phyloP scores from a whole-genome alignment of 2,329 filamentous ascomycete species.

The Xylariaceae sp. region DNA sequence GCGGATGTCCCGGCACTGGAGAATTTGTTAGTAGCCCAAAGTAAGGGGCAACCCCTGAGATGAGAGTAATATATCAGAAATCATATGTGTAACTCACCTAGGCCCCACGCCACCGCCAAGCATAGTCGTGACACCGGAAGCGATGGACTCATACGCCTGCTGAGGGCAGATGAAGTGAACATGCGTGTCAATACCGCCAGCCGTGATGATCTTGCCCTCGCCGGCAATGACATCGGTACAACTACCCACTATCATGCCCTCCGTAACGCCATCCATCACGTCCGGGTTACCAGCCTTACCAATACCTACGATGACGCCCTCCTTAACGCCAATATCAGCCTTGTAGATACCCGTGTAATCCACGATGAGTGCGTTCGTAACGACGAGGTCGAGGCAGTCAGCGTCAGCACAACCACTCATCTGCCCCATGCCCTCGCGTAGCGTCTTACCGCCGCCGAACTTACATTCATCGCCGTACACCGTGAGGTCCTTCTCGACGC shows the following conservation, averaged over 20 bases:
- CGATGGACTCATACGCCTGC: constrained; percentile 75
- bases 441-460: constrained; percentile 90
- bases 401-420: constrained; percentile 68
- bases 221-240: constrained; percentile 90
- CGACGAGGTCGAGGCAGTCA: constrained; percentile 74
- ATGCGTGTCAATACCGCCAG: constrained; percentile 83
- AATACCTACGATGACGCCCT: constrained; percentile 79
- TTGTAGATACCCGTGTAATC: constrained; percentile 95
- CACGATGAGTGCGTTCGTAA: constrained; percentile 84
- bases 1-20: constrained; percentile 76
- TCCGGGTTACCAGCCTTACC: constrained; percentile 97
- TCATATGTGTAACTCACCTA: constrained; percentile 44
- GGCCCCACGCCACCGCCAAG: constrained; percentile 88
- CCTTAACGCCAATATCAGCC: constrained; percentile 89
- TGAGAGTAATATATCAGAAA: too few relatives aligned
- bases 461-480: constrained; percentile 89
- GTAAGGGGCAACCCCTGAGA: neutral
- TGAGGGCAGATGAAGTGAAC: constrained; percentile 96
- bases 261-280: constrained; percentile 82
- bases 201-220: constrained; percentile 85
- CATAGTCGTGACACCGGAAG: constrained; percentile 84
- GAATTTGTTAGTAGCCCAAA: constrained; percentile 21
- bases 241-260: constrained; percentile 74
- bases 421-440: constrained; percentile 94
- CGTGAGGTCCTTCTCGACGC: constrained; percentile 81